Conservation (phyloP, 495 filamentous ascomycete species). For the Daldinia vernicosa region DNA sequence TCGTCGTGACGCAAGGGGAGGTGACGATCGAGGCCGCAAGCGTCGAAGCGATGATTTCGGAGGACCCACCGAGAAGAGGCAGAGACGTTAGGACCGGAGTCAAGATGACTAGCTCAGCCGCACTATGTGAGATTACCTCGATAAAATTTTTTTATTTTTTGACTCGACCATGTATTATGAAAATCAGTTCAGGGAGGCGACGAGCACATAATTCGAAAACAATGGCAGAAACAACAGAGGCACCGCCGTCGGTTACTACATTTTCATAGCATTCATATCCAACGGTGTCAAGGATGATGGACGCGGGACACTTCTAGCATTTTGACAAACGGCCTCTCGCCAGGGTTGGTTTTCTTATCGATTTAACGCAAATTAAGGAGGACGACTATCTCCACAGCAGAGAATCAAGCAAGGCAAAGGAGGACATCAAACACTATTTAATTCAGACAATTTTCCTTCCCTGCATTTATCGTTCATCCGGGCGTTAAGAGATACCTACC, state of each 20-base stretch:
- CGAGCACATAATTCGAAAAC: constrained; percentile 20
- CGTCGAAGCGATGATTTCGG: constrained; percentile 52
- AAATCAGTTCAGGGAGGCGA: constrained; percentile 17
- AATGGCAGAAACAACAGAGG: constrained; percentile 19
- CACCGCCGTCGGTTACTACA: constrained; percentile 32
- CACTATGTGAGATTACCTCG: constrained; percentile 24
- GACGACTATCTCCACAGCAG: neutral
- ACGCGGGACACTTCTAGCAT: constrained; percentile 12
- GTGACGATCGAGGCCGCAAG: constrained; percentile 48
- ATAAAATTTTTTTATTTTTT: constrained; percentile 13
- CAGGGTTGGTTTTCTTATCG: constrained; percentile 14
- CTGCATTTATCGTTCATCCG: constrained; percentile 1
- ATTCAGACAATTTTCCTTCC: constrained; percentile 21
- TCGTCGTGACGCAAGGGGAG: constrained; percentile 44
- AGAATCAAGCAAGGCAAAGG: constrained; percentile 8
- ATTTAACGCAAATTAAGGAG: constrained; percentile 2
- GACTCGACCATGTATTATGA: constrained; percentile 46
- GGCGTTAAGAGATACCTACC: constrained; percentile 32
- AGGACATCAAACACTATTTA: constrained; percentile 13
- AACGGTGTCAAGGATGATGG: constrained; percentile 6
- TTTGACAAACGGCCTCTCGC: constrained; percentile 6
- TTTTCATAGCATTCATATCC: constrained; percentile 32
- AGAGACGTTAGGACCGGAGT: constrained; percentile 43
- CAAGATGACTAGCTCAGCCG: constrained; percentile 19
- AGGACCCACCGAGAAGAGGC: constrained; percentile 46